phyloP scores from a whole-genome alignment of 257 asterid species.

The Salvia splendens region DNA sequence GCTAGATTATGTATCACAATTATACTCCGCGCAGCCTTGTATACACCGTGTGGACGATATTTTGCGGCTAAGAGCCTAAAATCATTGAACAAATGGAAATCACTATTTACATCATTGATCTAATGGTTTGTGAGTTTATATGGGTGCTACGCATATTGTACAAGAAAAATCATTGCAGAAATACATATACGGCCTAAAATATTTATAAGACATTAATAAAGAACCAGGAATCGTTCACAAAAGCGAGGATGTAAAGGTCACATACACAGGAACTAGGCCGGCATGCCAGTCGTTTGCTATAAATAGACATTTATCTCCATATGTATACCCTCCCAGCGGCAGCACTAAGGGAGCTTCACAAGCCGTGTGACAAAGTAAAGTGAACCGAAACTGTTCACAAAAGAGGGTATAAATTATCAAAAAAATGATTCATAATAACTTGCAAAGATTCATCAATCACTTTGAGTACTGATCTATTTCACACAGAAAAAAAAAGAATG shows the following conservation, averaged over 20 bases:
- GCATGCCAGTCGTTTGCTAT: constrained; percentile 99
- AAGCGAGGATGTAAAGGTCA: constrained; percentile 29
- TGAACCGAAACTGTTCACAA: constrained; percentile 84
- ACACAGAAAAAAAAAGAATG: constrained; percentile 6
- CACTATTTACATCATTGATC: constrained; percentile 17
- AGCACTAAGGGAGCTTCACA: constrained; percentile 98
- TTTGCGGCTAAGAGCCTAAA: constrained; percentile 90
- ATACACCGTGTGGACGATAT: constrained; percentile 92
- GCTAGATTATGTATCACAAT: constrained; percentile 89
- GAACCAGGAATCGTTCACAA: constrained; percentile 17
- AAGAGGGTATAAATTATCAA: constrained; percentile 33
- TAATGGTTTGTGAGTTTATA: too few species aligned
- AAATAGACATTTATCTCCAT: constrained; percentile 89
- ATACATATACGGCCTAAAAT: constrained; percentile 6
- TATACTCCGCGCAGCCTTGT: constrained; percentile 89
- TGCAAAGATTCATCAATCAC: neutral
- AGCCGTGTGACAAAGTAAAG: constrained; percentile 93
- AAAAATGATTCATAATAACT: neutral
- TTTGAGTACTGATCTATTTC: neutral
- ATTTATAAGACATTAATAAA: constrained; percentile 2
- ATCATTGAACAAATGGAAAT: constrained; percentile 25
- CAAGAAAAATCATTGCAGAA: neutral
- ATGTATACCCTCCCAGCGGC: constrained; percentile 88
- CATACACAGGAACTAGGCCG: constrained; percentile 95
- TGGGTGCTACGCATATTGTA: too few species aligned